phyloP scores from a whole-genome alignment of 1,284 basidiomycete genomes.

The Phenoliferia sp. region DNA sequence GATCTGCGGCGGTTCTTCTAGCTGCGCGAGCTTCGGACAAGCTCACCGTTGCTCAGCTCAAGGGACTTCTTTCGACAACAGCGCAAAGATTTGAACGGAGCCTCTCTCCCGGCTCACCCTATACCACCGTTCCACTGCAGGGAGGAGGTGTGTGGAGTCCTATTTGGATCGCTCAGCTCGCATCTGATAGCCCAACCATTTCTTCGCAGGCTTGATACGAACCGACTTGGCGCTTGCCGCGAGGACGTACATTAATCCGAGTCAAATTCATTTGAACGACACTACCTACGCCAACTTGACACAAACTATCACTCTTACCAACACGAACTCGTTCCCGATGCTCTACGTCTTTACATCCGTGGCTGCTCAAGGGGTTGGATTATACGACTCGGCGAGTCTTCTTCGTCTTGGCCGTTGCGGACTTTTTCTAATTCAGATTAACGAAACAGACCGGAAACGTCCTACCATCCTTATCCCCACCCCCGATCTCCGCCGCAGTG shows the following conservation, averaged over 20 bases:
- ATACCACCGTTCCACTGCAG: constrained; percentile 57
- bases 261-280: constrained; percentile 63
- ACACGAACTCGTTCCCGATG: constrained; percentile 12
- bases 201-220: constrained; percentile 56
- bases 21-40: constrained; percentile 50
- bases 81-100: constrained; percentile 51
- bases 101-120: constrained; percentile 46
- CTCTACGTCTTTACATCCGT: constrained; percentile 8
- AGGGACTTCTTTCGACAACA: constrained; percentile 57
- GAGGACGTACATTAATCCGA: constrained; percentile 55
- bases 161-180: not conserved
- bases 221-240: constrained; percentile 58
- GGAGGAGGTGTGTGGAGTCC: constrained; percentile 42
- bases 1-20: constrained; percentile 60
- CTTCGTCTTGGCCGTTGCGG: not conserved
- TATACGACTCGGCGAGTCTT: constrained; percentile 18
- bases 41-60: constrained; percentile 47
- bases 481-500: not conserved
- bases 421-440: fast-evolving
- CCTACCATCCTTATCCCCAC: constrained; percentile 13
- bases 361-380: constrained; percentile 2
- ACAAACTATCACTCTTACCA: constrained; percentile 44
- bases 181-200: not conserved
- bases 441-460: constrained; percentile 19
- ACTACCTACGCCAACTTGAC: constrained; percentile 54